These are phyloP conservation scores for Hypoxylon sp. DNA, from an alignment of 2,329 filamentous ascomycete species.

Conservation along the genomic window DNA sequence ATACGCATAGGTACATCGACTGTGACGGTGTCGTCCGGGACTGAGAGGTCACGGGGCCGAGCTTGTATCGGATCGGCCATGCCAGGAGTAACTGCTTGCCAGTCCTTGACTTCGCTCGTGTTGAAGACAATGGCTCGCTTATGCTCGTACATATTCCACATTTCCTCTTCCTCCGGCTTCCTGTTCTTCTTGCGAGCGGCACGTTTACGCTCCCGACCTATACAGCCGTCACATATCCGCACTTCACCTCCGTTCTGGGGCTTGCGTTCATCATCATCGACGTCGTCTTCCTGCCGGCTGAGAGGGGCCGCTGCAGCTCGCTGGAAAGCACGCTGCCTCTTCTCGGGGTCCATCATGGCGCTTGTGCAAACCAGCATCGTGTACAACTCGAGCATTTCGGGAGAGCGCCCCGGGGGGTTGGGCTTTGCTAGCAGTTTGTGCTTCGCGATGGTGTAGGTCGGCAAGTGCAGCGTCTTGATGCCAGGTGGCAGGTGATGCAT, in stretches of 20 bases:
- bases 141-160: constrained; percentile 82
- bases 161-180: constrained; percentile 89
- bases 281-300: constrained; percentile 49
- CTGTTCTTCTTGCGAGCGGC: constrained; percentile 92
- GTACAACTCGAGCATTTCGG: constrained; percentile 80
- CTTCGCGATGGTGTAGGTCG: constrained; percentile 91
- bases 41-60: constrained; percentile 54
- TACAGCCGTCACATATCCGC: constrained; percentile 89
- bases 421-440: constrained; percentile 87
- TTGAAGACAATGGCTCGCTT: constrained; percentile 91
- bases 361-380: constrained; percentile 90
- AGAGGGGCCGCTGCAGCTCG: constrained; percentile 57
- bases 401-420: constrained; percentile 62
- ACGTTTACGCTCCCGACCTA: constrained; percentile 88
- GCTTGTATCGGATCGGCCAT: constrained; percentile 54
- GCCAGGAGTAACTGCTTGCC: constrained; percentile 69
- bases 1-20: constrained; percentile 93
- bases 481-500: constrained; percentile 77
- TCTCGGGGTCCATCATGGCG: constrained; percentile 79
- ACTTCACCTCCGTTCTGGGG: constrained; percentile 93
- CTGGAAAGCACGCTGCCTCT: constrained; percentile 72
- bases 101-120: constrained; percentile 85
- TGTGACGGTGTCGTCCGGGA: constrained; percentile 71
- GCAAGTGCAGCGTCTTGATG: constrained; percentile 83
- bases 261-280: constrained; percentile 71